Percentiles rank a stretch among this genome's conserved stretches.
phyloP scores from a whole-genome alignment of 176 grass and related monocot species.

The Eleusine coracana region DNA sequence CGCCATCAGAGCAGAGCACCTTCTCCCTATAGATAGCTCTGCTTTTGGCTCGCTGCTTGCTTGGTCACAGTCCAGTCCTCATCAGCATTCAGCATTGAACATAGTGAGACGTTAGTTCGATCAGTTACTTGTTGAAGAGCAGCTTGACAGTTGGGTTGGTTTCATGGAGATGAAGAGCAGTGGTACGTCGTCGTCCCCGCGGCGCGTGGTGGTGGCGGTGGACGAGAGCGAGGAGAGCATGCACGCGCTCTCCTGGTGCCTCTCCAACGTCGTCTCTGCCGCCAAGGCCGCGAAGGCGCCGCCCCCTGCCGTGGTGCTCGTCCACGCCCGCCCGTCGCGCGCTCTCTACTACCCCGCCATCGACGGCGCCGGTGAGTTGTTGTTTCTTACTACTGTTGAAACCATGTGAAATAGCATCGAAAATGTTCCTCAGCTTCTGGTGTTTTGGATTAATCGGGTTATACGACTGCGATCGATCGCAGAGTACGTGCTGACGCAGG shows the following conservation, averaged over 20 bases:
- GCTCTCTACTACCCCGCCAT: slow-evolving; percentile 20
- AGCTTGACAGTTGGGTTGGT: too few relatives aligned
- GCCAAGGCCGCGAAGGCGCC: background rate
- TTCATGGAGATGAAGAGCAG: too few relatives aligned
- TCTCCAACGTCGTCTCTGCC: slow-evolving; percentile 44
- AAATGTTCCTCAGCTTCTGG: too few relatives aligned
- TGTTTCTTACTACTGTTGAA: too few relatives aligned
- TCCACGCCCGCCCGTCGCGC: slow-evolving; percentile 43
- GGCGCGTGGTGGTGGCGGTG: slow-evolving; percentile 52
- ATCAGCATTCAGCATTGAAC: too few relatives aligned
- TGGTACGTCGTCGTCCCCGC: background rate
- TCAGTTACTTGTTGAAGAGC: too few relatives aligned
- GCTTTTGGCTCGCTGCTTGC: too few relatives aligned
- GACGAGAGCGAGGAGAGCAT: slow-evolving; percentile 61
- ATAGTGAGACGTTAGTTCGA: too few relatives aligned
- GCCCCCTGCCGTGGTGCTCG: slow-evolving; percentile 26
- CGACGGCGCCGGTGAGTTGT: slow-evolving; percentile 6
- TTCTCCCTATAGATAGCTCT: too few relatives aligned
- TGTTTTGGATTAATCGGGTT: background rate
- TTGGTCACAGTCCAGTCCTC: too few relatives aligned
- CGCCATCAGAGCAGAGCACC: too few relatives aligned
- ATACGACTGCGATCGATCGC: background rate
- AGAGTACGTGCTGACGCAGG: slow-evolving; percentile 40
- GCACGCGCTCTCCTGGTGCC: slow-evolving; percentile 58
- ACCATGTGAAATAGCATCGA: too few relatives aligned